Conservation (phyloP, 148 eudicot species). For the Pouteria glomerata region DNA sequence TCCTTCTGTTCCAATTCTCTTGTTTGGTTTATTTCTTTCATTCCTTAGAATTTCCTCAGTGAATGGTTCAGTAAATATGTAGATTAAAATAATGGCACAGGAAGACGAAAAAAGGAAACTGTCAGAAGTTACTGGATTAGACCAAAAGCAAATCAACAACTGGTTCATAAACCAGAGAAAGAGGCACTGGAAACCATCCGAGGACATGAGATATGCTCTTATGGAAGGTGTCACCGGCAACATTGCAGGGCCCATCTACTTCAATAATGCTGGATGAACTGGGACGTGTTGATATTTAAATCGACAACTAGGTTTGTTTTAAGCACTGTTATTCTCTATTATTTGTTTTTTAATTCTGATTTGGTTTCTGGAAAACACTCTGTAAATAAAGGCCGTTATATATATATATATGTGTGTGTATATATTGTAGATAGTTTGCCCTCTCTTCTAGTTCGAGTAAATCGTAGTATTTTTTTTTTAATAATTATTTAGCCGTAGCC, state of each 20-base stretch:
- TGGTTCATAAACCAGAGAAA: conserved; percentile 30
- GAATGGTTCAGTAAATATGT: background rate
- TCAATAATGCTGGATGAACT: conserved; percentile 23
- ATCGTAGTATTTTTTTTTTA: too few species aligned
- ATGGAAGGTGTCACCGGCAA: conserved; percentile 17
- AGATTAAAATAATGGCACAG: conserved; percentile 12
- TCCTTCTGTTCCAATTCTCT: too few species aligned
- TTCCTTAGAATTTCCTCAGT: background rate
- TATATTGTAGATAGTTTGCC: too few species aligned
- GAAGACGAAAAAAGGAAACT: conserved; percentile 28
- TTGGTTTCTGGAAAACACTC: too few species aligned
- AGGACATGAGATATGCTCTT: conserved; percentile 26
- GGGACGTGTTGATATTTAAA: conserved; percentile 23
- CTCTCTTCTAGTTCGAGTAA: too few species aligned
- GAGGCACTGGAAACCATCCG: conserved; percentile 30
- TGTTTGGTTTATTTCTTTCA: too few species aligned
- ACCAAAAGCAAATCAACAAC: conserved; percentile 29
- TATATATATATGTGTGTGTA: too few species aligned
- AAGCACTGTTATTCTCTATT: too few species aligned
- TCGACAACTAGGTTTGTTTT: background rate
- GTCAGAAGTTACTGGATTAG: conserved; percentile 20
- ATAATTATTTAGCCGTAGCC: too few species aligned
- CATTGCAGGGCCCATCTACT: conserved; percentile 17
- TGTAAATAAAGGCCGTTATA: too few species aligned
- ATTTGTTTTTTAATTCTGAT: background rate